phyloP scores from a whole-genome alignment of 805 yeast genomes.

The Diddensiella caesifluorescens region DNA sequence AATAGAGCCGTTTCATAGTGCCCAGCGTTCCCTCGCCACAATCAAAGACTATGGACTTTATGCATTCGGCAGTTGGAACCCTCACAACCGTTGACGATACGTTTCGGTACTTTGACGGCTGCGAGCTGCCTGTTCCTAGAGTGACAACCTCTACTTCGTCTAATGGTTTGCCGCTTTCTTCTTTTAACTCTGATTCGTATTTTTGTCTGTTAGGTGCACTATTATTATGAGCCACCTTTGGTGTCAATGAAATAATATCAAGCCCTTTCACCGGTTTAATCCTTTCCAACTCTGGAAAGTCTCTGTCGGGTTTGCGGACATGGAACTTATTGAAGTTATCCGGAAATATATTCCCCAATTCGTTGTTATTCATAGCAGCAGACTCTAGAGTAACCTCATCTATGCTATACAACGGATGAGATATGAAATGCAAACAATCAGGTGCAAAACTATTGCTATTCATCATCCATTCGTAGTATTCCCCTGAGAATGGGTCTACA shows the following conservation, averaged over 20 bases:
- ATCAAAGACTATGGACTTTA: conserved; percentile 55
- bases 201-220: neutral
- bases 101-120: conserved; percentile 80
- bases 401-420: conserved; percentile 64
- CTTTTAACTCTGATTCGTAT: neutral
- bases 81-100: conserved; percentile 78
- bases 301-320: conserved; percentile 14
- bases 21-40: conserved; percentile 96
- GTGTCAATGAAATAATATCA: conserved; percentile 8
- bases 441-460: conserved; percentile 41
- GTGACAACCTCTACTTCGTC: conserved; percentile 54
- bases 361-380: conserved; percentile 38
- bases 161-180: neutral
- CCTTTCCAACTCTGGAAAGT: conserved; percentile 13
- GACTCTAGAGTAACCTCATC: conserved; percentile 55
- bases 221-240: neutral
- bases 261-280: neutral
- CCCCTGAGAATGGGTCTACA: conserved; percentile 42
- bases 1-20: conserved; percentile 56
- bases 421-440: conserved; percentile 51
- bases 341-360: conserved; percentile 28
- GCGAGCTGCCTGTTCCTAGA: conserved; percentile 88
- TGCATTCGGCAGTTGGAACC: conserved; percentile 41
- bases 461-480: conserved; percentile 42
- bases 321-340: conserved; percentile 24